Percentiles rank a stretch among this genome's conserved stretches.
phyloP scores from a whole-genome alignment of 2,329 filamentous ascomycete species.

The Arthrobotrys conoides region DNA sequence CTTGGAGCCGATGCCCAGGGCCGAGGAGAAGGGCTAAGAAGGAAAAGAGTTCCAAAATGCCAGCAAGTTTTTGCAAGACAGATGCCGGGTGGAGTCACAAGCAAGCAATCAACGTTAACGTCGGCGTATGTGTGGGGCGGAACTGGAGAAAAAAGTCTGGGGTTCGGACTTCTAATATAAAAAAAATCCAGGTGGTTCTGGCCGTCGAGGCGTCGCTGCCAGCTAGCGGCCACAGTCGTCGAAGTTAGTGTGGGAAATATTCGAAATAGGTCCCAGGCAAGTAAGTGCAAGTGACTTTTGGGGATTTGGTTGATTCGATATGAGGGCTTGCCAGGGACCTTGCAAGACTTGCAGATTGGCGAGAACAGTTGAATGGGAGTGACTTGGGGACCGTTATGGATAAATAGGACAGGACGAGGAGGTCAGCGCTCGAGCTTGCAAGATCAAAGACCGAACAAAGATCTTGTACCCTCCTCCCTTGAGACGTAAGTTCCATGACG shows the following conservation, averaged over 20 bases:
- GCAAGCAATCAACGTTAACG: conserved; percentile 43
- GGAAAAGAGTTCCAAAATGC: conserved; percentile 34
- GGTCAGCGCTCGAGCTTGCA: conserved; percentile 24
- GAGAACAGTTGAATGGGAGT: conserved; percentile 43
- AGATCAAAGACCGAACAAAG: conserved; percentile 18
- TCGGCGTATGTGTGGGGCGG: conserved; percentile 59
- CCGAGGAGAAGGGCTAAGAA: conserved; percentile 45
- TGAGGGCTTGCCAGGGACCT: conserved; percentile 44
- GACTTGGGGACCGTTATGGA: conserved; percentile 51
- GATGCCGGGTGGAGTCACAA: conserved; percentile 42
- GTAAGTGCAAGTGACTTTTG: conserved; percentile 40
- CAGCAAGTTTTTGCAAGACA: conserved; percentile 28
- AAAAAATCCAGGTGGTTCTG: conserved; percentile 52
- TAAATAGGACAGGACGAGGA: conserved; percentile 47
- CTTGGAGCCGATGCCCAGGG: conserved; percentile 49
- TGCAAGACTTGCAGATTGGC: conserved; percentile 59
- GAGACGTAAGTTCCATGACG: conserved; percentile 19
- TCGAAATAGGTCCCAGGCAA: conserved; percentile 34
- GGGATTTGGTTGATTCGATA: conserved; percentile 31
- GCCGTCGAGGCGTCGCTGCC: conserved; percentile 31
- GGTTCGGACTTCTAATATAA: conserved; percentile 58
- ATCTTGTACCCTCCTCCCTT: conserved; percentile 36
- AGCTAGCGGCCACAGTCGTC: conserved; percentile 33
- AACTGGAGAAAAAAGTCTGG: conserved; percentile 55
- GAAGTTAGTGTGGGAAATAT: conserved; percentile 16